phyloP scores from a whole-genome alignment of 495 filamentous ascomycete genomes.

The Beverwykella pulmonaria region DNA sequence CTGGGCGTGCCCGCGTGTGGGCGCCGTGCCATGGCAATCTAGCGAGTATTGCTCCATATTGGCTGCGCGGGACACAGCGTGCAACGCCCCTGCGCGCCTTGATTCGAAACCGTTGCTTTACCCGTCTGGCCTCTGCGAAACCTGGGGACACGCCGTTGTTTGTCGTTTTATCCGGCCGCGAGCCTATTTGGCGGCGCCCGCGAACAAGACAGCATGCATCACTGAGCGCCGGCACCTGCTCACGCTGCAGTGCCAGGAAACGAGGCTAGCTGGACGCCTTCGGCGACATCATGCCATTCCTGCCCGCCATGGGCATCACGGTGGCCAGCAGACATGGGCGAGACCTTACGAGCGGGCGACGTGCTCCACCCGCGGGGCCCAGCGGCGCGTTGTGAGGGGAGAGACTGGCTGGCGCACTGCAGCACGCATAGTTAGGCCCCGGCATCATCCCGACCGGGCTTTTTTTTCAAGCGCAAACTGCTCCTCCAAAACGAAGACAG shows the following conservation, averaged over 20 bases:
- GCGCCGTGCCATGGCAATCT: conserved; percentile 32
- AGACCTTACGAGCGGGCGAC: too few relatives aligned
- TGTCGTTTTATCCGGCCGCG: conserved; percentile 33
- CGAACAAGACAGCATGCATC: conserved; percentile 15
- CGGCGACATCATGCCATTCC: not conserved
- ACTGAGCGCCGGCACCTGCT: not conserved
- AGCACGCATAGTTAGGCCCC: conserved; percentile 12
- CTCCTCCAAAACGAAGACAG: conserved; percentile 15
- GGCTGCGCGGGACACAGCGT: conserved; percentile 27
- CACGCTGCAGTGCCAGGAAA: too few relatives aligned
- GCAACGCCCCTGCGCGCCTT: conserved; percentile 12
- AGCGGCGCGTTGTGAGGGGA: too few relatives aligned
- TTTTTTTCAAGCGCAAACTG: not conserved
- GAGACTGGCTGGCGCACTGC: too few relatives aligned
- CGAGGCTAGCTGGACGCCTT: too few relatives aligned
- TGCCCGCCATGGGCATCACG: too few relatives aligned
- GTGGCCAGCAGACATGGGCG: too few relatives aligned
- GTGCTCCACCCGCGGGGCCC: not conserved
- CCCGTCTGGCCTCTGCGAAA: conserved; percentile 37
- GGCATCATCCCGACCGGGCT: conserved; percentile 26
- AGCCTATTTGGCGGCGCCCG: conserved; percentile 26
- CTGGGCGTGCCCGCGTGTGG: conserved; percentile 6
- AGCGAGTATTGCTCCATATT: conserved; percentile 36
- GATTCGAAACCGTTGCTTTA: conserved; percentile 38
- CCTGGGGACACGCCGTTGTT: conserved; percentile 32